Evolutionary conservation across 495 filamentous ascomycete species (phyloP), one percentile per base, ranked within the genome.

Genomic region (Penicillium waksmanii): DNA sequence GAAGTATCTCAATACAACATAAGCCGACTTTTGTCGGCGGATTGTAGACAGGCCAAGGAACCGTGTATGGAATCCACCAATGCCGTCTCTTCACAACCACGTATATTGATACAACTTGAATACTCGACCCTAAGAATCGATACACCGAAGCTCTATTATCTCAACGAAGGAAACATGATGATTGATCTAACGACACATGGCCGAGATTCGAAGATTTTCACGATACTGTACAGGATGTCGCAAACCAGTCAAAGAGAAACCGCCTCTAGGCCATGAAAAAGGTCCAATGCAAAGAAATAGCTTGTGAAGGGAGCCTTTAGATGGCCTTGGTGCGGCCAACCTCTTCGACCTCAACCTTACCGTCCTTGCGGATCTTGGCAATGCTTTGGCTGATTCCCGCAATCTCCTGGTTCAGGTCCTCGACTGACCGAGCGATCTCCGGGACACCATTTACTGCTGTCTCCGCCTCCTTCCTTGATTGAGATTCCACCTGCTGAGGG

Each of bases 341-440:
- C 57, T 90, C 85, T 65, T 86, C 83, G 62, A 93, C 85, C 48
- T 79, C 78, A 31, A 89, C 87, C 71, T 90, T 89, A 3, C 90
- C 90, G 58, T 88, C 85, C 56, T 79, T 78, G 4, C 79, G 77
- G 9, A 93, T 80, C 47, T 74, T 82, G 0, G 88, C 89, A 35
- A 89, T 73, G 31, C 72, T 76, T 52, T 80, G 75, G 36, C 67
- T 63, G 18, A 72, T 67, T 44, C 72, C 74, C 43, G 73, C 65
- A 36, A 74, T 66, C 58, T 77, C 76, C 18, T 73, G 66, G 38
- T 60, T 64, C 43, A 76, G 27, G 25, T 66, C 58, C 25, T 77
- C 75, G 18, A 75, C 65, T 3, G 74, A 67, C 48, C 73, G 72
- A 25, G 70, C 57, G 44, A 72, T 63, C 4, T 63, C 73, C 2